These are phyloP conservation scores for Pichia sp. DNA, from an alignment of 1,139 yeast species.

Conservation along the genomic window DNA sequence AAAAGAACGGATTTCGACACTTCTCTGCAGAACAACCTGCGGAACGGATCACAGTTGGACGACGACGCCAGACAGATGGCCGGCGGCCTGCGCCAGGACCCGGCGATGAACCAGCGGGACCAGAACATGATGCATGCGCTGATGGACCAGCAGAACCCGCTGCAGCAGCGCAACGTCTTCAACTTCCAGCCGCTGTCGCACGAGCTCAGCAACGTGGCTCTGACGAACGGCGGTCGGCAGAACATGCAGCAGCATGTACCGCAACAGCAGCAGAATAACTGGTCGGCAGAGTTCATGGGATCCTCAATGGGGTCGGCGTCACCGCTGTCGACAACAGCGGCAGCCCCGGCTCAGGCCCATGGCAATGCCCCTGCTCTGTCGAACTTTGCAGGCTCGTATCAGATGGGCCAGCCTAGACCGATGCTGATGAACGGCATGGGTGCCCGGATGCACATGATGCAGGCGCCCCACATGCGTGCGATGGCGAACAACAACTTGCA, in stretches of 20 bases:
- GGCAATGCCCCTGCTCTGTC: no score
- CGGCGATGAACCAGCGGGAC: constrained; percentile 43
- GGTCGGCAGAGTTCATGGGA: constrained; percentile 15
- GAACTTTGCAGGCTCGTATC: neutral
- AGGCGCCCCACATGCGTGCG: neutral
- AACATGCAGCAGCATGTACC: constrained; percentile 2
- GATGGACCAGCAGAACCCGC: constrained; percentile 31
- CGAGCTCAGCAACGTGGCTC: constrained; percentile 39
- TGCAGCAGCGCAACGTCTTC: constrained; percentile 34
- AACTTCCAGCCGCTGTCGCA: constrained; percentile 59
- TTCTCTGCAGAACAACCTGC: constrained; percentile 37
- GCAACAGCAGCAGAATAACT: constrained; percentile 9
- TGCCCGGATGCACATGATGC: neutral
- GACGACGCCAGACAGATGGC: constrained; percentile 2
- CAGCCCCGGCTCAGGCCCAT: no score
- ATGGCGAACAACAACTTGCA: neutral
- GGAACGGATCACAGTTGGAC: constrained; percentile 31
- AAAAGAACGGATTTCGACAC: constrained; percentile 60
- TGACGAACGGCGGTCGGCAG: neutral
- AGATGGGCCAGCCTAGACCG: neutral
- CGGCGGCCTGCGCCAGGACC: constrained; percentile 37
- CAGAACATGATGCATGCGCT: constrained; percentile 55
- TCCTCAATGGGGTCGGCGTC: neutral
- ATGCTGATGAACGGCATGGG: constrained; percentile 1
- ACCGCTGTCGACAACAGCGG: no score